These are phyloP conservation scores for Podila clonocystis DNA, from an alignment of 192 early-diverging fungal species.

Conservation along the genomic window DNA sequence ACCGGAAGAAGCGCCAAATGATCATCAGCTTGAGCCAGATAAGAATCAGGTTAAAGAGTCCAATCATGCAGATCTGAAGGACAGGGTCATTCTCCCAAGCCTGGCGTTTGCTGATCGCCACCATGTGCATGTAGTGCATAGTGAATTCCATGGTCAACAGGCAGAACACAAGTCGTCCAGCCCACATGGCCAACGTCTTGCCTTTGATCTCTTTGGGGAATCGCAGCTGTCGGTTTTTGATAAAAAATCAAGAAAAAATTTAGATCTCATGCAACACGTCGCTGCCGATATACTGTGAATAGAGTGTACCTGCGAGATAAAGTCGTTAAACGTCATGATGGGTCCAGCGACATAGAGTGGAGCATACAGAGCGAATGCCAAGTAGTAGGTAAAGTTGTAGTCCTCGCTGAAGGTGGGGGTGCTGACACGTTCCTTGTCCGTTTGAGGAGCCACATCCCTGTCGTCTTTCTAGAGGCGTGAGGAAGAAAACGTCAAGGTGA, in stretches of 20 bases:
- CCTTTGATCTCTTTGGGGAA: conserved; percentile 58
- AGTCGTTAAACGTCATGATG: conserved; percentile 95
- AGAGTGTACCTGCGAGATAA: conserved; percentile 86
- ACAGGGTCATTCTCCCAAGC: conserved; percentile 87
- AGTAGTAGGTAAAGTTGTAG: conserved; percentile 84
- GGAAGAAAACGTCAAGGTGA: background rate
- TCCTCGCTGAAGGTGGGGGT: conserved; percentile 64
- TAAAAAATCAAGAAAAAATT: too few species aligned
- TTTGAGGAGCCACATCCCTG: conserved; percentile 31
- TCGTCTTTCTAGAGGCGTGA: conserved; percentile 54
- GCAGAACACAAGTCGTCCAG: conserved; percentile 69
- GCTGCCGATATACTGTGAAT: too few species aligned
- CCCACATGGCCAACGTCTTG: conserved; percentile 63
- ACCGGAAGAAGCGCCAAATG: conserved; percentile 97
- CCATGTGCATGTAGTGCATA: conserved; percentile 88
- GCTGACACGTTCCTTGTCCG: conserved; percentile 70
- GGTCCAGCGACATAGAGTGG: conserved; percentile 96
- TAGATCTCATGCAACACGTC: too few species aligned
- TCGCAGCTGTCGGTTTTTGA: conserved; percentile 53
- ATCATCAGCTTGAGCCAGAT: conserved; percentile 96
- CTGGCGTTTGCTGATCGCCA: conserved; percentile 87
- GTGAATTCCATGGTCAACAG: conserved; percentile 88
- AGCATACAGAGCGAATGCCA: conserved; percentile 85
- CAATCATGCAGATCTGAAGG: conserved; percentile 87
- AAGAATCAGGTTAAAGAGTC: conserved; percentile 87